phyloP scores from a whole-genome alignment of 1,284 basidiomycete genomes.

The Psilocybe mexicana region DNA sequence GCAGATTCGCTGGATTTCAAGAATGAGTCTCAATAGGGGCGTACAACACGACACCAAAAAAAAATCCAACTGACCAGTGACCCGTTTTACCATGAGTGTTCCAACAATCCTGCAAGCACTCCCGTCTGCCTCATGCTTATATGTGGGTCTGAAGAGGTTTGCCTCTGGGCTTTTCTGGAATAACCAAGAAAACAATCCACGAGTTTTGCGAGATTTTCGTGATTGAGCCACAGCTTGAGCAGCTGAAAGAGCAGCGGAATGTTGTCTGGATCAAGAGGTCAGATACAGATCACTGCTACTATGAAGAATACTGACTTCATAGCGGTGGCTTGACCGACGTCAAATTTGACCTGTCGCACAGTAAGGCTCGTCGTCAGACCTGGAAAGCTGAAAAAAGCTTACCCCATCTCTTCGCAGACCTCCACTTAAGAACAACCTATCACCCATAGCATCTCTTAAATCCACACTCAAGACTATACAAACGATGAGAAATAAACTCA shows the following conservation, averaged over 20 bases:
- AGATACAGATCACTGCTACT: too few relatives aligned
- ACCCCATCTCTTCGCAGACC: slow-evolving; percentile 88
- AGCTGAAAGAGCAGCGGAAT: slow-evolving; percentile 65
- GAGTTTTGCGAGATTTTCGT: slow-evolving; percentile 65
- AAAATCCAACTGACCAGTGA: slow-evolving; percentile 63
- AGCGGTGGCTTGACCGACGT: slow-evolving; percentile 77
- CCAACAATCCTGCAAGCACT: slow-evolving; percentile 87
- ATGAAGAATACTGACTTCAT: slow-evolving; percentile 51
- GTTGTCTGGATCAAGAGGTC: slow-evolving; percentile 43
- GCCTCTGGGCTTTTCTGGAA: slow-evolving; percentile 40
- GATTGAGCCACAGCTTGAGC: slow-evolving; percentile 71
- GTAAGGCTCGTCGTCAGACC: not conserved
- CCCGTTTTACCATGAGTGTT: slow-evolving; percentile 83
- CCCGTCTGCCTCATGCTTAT: slow-evolving; percentile 65
- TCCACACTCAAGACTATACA: slow-evolving; percentile 69
- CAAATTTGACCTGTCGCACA: slow-evolving; percentile 63
- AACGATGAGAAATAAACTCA: slow-evolving; percentile 6
- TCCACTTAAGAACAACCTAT: slow-evolving; percentile 82
- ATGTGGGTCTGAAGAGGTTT: slow-evolving; percentile 63
- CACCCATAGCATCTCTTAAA: slow-evolving; percentile 89
- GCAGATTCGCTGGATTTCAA: slow-evolving; percentile 63
- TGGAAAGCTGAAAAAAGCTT: slow-evolving; percentile 28
- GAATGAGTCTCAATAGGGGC: slow-evolving; percentile 20
- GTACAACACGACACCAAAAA: slow-evolving; percentile 6
- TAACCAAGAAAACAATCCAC: slow-evolving; percentile 64